These are phyloP conservation scores for Acanthamoeba castellanii DNA, from an alignment of 208 protist species.

Conservation along the genomic window DNA sequence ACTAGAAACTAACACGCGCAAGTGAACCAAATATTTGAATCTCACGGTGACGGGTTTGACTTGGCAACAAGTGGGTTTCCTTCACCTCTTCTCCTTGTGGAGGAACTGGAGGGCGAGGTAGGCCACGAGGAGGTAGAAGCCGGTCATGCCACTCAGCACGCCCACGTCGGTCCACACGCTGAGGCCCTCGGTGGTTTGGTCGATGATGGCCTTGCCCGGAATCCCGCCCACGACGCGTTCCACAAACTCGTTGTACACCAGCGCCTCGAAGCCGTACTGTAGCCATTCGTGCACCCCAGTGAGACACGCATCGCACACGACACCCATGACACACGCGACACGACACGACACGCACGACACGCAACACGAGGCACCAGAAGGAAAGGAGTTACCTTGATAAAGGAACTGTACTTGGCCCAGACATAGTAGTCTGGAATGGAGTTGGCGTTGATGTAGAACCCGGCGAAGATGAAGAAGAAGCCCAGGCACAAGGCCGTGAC, in stretches of 20 bases:
- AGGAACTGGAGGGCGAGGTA: slow-evolving; percentile 69
- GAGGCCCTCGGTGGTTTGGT: not conserved
- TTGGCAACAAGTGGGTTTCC: too few species aligned
- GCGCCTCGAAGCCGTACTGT: slow-evolving; percentile 63
- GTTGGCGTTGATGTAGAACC: slow-evolving; percentile 64
- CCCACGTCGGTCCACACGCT: slow-evolving; percentile 17
- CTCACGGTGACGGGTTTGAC: too few species aligned
- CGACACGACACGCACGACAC: not conserved
- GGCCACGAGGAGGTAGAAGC: slow-evolving; percentile 44
- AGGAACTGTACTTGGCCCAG: slow-evolving; percentile 70
- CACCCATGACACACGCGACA: not conserved
- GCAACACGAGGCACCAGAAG: too few species aligned
- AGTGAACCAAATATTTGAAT: too few species aligned
- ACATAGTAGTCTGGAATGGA: slow-evolving; percentile 62
- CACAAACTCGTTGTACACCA: slow-evolving; percentile 57
- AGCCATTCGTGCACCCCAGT: too few species aligned
- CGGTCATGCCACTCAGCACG: slow-evolving; percentile 34
- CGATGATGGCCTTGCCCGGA: slow-evolving; percentile 23
- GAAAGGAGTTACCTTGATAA: slow-evolving; percentile 52
- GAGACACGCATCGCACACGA: not conserved
- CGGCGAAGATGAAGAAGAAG: slow-evolving; percentile 71
- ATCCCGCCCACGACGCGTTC: slow-evolving; percentile 15
- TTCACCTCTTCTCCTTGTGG: slow-evolving; percentile 59
- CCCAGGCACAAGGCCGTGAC: slow-evolving; percentile 36
- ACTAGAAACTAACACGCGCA: too few species aligned